Evolutionary conservation across 2,329 filamentous ascomycete species (phyloP), one percentile per base, ranked within the genome.

Genomic region (Tolypocladium tropicale): DNA sequence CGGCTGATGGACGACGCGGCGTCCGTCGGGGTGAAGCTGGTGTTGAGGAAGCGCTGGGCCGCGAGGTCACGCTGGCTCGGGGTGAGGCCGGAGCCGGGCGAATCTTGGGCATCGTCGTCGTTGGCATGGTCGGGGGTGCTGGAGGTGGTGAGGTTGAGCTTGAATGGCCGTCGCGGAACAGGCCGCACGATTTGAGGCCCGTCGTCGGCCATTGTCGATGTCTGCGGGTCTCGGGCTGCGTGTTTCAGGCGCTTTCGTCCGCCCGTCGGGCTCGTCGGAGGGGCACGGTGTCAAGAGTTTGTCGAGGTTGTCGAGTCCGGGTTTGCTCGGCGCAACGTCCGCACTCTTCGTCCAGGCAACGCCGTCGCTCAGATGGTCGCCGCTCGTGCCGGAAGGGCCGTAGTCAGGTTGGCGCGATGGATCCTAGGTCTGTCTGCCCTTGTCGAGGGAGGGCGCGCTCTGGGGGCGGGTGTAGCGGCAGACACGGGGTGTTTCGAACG

Each of bases 81-180:
- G 33, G 52, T 53, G n/a, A 61, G 61, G 12, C 60, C 61, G n/a
- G 58, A 33, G n/a, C 62, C 58, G 12, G 57, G 55, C 5, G 61
- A 61, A 49, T 63, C 62, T 23, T 34, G 46, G 32, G 70, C 67
- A 41, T 71, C 64, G 28, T 68, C 65, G 53, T 63, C 59, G 37
- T 74, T 68, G n/a, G n/a, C n/a, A n/a, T n/a, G n/a, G 32, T 69
- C 68, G 1, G 76, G 75, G 7, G 77, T 76, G 10, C 76, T 78
- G 39, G 74, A 72, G 59, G 70, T 74, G 54, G 71, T 70, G 50
- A 78, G 72, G 56, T 78, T 78, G 58, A 86, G 70, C 33, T 85
- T 80, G 72, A 92, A 92, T 18, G 86, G 80, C 49, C 89, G 83
- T 57, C 86, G 83, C 25, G 89, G 87, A 58, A 85, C 80, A 6